Evolutionary conservation across 2,329 filamentous ascomycete genomes (phyloP), one percentile per base, ranked within the genome.

Genomic region (Penicillium sp.): DNA sequence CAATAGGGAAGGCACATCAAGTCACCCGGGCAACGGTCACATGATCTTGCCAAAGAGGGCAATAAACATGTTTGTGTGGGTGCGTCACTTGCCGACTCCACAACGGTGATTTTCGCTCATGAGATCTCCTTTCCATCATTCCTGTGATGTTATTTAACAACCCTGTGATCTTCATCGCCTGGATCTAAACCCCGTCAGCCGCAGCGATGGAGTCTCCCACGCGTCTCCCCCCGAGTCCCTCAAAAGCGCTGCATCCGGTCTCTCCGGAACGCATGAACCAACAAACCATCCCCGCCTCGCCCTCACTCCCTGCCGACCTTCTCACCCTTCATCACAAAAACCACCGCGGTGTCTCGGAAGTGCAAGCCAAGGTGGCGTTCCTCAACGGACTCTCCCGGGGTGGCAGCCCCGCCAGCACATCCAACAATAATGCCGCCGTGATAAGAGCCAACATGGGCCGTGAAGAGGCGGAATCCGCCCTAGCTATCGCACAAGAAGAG

Each of bases 241-340:
- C 72, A 39, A 71, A 70, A 51, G 69, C 66, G 36, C 70, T 80
- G 34, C 70, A 74, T 51, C 76, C 76, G 48, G 57, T 79, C 5
- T 78, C 78, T n/a, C 75, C 77, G 22, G 75, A 79, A 57, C 76
- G 77, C 42, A 75, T 79, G 57, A 80, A 80, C 60, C 75, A 79
- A 66, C 75, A 78, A 66, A 69, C 64, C 39, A 63, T 75, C 41
- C 70, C 70, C 36, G 66, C 64, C 16, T 78, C 77, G 1, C 75
- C 76, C 8, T 74, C 74, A 5, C 50, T 73, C 29, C 66, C 70
- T 2, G 59, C 69, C 2, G 72, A 77, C 16, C 58, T 73, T 1
- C 57, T 71, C 8, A 67, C 65, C 6, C 59, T 71, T 1, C 72
- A 75, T 22, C 69, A 70, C 42, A 76, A 73, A 50, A 70, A 67